A percentile compares a stretch with the other conserved stretches of the same genome.
phyloP scores from a whole-genome alignment of 305 asterid genomes.

The Fraxinus latifolia region DNA sequence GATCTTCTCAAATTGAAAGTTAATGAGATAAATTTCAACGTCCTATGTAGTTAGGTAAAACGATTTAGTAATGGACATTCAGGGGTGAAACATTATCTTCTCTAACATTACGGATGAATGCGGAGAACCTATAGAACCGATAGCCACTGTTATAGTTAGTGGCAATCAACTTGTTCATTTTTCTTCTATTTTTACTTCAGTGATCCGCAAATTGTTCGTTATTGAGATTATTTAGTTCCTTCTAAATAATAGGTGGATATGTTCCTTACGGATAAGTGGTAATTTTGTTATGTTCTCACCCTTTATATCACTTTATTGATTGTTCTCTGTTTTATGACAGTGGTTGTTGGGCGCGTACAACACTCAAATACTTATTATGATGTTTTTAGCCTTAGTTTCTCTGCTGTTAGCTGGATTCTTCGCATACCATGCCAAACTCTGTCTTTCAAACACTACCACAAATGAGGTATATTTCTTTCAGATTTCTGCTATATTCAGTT shows the following conservation, averaged over 20 bases:
- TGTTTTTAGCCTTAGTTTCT: slow-evolving; percentile 76
- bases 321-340: slow-evolving; percentile 45
- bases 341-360: slow-evolving; percentile 81
- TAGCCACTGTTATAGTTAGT: slow-evolving; percentile 2
- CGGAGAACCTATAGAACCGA: background rate
- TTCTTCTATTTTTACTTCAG: background rate
- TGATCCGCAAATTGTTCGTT: background rate
- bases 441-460: slow-evolving; percentile 87
- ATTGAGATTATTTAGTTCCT: slow-evolving; percentile 2
- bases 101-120: background rate
- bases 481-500: slow-evolving; percentile 1
- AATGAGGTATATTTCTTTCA: slow-evolving; percentile 61
- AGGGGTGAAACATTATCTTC: background rate
- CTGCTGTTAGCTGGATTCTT: slow-evolving; percentile 81
- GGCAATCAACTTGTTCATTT: slow-evolving; percentile 9
- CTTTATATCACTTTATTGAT: slow-evolving; percentile 22
- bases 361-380: slow-evolving; percentile 78
- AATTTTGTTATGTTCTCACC: slow-evolving; percentile 18
- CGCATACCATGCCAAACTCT: slow-evolving; percentile 79
- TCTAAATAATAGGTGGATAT: slow-evolving; percentile 3
- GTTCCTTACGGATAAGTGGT: slow-evolving; percentile 2
- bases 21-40: background rate
- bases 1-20: background rate
- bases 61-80: slow-evolving; percentile 10
- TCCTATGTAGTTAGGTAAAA: slow-evolving; percentile 4